These are phyloP conservation scores for Xerophyta viscosa DNA, from an alignment of 106 monocot genomes.

Conservation along the genomic window DNA sequence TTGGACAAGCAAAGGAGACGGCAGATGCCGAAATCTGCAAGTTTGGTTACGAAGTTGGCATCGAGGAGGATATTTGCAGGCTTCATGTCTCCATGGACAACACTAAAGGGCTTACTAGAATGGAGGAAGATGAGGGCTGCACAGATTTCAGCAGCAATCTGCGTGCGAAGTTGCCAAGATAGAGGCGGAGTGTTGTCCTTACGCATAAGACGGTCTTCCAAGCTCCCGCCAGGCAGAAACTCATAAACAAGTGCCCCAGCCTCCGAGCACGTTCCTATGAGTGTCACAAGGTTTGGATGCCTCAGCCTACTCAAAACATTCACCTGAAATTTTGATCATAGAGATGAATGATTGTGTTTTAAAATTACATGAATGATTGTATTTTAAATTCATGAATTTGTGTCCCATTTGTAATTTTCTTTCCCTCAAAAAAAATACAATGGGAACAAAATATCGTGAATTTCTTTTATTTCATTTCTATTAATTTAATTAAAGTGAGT, in stretches of 20 bases:
- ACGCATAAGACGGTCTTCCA: conserved; percentile 6
- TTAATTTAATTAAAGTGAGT: too few relatives aligned
- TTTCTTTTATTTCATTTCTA: too few relatives aligned
- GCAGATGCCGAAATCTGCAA: conserved; percentile 27
- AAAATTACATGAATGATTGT: too few relatives aligned
- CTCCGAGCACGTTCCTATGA: conserved; percentile 17
- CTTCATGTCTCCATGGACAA: conserved; percentile 14
- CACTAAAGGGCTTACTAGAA: conserved; percentile 2
- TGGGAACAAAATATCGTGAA: too few relatives aligned
- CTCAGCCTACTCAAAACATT: conserved; percentile 40
- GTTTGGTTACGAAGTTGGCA: conserved; percentile 15
- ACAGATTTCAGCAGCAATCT: conserved; percentile 10
- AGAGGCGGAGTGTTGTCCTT: conserved; percentile 9
- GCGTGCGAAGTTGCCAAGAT: conserved; percentile 7
- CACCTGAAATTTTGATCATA: conserved; percentile 1
- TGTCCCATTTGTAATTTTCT: too few relatives aligned
- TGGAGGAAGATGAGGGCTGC: conserved; percentile 15
- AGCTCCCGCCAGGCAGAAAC: conserved; percentile 17
- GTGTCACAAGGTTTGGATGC: conserved; percentile 48
- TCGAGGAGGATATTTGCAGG: conserved; percentile 18
- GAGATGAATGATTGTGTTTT: too few relatives aligned
- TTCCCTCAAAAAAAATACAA: too few relatives aligned
- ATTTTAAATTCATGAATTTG: too few relatives aligned
- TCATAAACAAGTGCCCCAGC: conserved; percentile 17
- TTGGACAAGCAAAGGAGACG: neutral